Evolutionary conservation across 495 filamentous ascomycete species (phyloP), one percentile per base, ranked within the genome.

Genomic region (Elasticomyces elasticus): DNA sequence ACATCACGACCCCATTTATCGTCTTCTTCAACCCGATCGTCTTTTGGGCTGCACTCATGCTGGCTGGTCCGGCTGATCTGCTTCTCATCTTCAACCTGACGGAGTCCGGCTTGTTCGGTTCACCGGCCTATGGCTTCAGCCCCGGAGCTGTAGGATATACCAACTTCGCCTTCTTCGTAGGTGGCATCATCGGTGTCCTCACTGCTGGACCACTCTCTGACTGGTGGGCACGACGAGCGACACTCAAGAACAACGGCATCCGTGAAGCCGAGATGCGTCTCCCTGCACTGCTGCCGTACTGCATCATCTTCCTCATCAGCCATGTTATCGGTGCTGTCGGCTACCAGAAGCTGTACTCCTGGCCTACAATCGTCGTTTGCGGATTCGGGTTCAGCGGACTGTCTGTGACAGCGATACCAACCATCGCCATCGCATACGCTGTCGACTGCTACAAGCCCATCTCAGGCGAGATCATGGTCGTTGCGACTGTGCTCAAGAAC

Each of bases 231-330:
- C 80, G 76, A 56, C 66, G 67, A 25, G 65, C 74, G 4, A 83
- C 81, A 0, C 69, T 65, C 19, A 67, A 68, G 48, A 84, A 85
- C 56, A 59, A 66, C 25, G 79, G 79, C 5, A 79, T 84, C 59
- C 74, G 79, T 53, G 81, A 85, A 63, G 77, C 80, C 0, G 81
- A 84, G 60, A 83, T 85, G 80, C 67, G 79, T 31, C 63, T 84
- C 22, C 75, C 74, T 11, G 71, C 78, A 0, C 71, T 81, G 63
- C 67, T 80, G 13, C 74, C 74, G 5, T 76, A 75, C 40, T 69
- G 76, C 17, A 54, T 77, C 17, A 65, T 78, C 37, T 71, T 69
- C 54, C 71, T 78, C 7, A 65, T 77, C 17, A 79, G 77, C 0
- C 75, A 77, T 33, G 71, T 81, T 15, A 76, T 76, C 17, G 80